These are phyloP conservation scores for Carallia brachiata DNA, from an alignment of 345 rosid species.

Conservation along the genomic window DNA sequence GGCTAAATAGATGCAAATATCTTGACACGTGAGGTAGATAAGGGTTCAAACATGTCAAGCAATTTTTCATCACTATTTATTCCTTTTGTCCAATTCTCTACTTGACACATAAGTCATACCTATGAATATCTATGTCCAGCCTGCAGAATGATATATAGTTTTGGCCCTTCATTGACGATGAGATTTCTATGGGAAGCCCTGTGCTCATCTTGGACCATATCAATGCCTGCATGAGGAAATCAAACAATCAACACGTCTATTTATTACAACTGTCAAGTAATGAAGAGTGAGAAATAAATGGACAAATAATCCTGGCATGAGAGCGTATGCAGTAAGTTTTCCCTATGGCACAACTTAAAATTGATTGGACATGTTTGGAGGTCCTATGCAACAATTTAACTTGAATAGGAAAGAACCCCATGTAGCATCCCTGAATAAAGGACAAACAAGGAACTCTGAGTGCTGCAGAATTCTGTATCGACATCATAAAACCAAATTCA, in stretches of 20 bases:
- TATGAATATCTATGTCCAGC: slow-evolving; percentile 92
- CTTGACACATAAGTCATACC: slow-evolving; percentile 38
- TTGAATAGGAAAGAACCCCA: no score
- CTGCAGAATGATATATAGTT: slow-evolving; percentile 73
- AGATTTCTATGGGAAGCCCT: slow-evolving; percentile 91
- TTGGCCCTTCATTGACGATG: slow-evolving; percentile 86
- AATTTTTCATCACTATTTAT: background rate
- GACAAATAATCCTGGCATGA: no score
- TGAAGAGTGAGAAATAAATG: slow-evolving; percentile 6
- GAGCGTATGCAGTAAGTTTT: no score
- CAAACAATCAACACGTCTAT: slow-evolving; percentile 7
- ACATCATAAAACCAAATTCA: background rate
- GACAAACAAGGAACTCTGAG: no score
- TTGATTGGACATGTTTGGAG: no score
- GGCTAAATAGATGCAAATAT: background rate
- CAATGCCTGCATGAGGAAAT: slow-evolving; percentile 62
- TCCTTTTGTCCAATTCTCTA: background rate
- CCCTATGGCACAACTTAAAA: no score
- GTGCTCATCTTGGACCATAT: slow-evolving; percentile 99
- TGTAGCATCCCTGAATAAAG: no score
- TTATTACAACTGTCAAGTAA: slow-evolving; percentile 1
- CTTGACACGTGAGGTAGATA: background rate
- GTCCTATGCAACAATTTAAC: no score
- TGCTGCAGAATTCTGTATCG: background rate
- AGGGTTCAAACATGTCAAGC: background rate